Evolutionary conservation across 306 rosid species (phyloP).

Genomic region (cucumber (Cucumis sativus)): DNA sequence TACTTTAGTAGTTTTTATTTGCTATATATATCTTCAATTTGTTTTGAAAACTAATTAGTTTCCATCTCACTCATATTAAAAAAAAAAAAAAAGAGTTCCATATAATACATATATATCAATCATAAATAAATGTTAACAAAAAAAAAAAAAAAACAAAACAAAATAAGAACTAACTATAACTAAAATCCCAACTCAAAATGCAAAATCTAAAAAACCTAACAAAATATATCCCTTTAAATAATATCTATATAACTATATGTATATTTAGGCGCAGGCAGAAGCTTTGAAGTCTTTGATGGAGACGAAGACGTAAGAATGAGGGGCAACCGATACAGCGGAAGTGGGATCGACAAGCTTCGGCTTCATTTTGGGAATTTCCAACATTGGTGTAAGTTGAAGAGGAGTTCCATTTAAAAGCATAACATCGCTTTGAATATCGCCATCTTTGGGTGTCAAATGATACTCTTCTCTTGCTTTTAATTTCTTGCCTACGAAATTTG

Average conservation of each 20-base stretch:
- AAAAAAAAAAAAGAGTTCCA: no score
- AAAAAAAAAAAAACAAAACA: no score
- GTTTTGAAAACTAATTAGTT: no score
- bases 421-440: constrained; percentile 36
- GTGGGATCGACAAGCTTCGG: constrained; percentile 26
- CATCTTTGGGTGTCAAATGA: constrained; percentile 49
- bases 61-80: no score
- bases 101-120: no score
- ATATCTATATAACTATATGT: no score
- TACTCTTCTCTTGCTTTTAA: constrained; percentile 34
- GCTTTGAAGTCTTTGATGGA: constrained; percentile 22
- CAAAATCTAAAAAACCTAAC: background rate
- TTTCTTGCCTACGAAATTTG: background rate
- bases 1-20: no score
- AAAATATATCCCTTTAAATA: no score
- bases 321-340: constrained; percentile 18
- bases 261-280: constrained; percentile 30
- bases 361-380: constrained; percentile 33
- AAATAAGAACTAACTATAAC: no score
- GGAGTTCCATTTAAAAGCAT: constrained; percentile 42
- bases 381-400: constrained; percentile 15
- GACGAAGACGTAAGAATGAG: constrained; percentile 37
- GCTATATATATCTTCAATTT: no score
- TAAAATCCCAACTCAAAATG: background rate
- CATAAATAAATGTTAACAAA: no score